These are phyloP conservation scores for Acacia acuminata DNA, from an alignment of 306 rosid species.

Conservation along the genomic window DNA sequence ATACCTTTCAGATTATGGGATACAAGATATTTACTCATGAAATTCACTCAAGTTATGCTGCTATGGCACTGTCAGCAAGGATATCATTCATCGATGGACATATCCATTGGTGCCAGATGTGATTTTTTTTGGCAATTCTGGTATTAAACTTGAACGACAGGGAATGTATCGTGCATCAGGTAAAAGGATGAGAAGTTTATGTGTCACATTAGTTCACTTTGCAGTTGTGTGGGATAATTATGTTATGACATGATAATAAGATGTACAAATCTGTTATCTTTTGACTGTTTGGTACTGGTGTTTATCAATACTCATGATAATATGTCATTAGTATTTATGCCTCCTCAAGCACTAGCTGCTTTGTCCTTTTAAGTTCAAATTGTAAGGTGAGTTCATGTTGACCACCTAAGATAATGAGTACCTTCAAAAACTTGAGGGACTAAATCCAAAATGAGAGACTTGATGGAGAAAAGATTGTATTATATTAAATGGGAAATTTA, in stretches of 20 bases:
- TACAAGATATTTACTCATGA: conserved; percentile 93
- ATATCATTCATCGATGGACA: conserved; percentile 98
- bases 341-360: neutral
- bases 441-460: too few species aligned
- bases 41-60: conserved; percentile 90
- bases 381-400: neutral
- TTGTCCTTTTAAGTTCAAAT: neutral
- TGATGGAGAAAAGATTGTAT: too few species aligned
- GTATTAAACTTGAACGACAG: conserved; percentile 76
- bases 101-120: conserved; percentile 96
- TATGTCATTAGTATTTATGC: neutral
- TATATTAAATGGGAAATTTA: neutral
- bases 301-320: conserved; percentile 17
- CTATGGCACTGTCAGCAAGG: conserved; percentile 91
- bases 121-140: conserved; percentile 64
- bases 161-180: conserved; percentile 96
- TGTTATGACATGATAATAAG: conserved; percentile 13
- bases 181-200: conserved; percentile 35
- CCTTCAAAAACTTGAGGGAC: neutral
- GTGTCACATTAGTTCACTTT: neutral
- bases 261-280: neutral
- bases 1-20: conserved; percentile 84
- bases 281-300: neutral
- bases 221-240: conserved; percentile 3
- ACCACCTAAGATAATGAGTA: neutral